These are phyloP conservation scores for Colletotrichum tofieldiae DNA, from an alignment of 2,329 filamentous ascomycete genomes.

Conservation along the genomic window DNA sequence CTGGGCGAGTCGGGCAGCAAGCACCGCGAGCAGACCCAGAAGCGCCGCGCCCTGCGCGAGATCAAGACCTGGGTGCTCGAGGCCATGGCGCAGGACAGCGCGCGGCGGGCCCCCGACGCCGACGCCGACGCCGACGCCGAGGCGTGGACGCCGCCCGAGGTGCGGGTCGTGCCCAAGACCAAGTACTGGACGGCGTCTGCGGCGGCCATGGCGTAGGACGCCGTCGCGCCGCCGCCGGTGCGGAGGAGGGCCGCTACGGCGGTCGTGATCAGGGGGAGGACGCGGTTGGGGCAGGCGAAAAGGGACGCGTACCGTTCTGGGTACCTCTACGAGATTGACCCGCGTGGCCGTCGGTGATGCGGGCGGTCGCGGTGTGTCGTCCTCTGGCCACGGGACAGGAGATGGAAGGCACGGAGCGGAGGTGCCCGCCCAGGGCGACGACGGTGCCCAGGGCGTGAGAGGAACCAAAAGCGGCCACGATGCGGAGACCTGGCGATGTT, in stretches of 20 bases:
- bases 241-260: too few relatives aligned
- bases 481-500: neutral
- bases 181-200: constrained; percentile 25
- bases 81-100: neutral
- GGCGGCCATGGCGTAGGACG: neutral
- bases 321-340: neutral
- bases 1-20: constrained; percentile 8
- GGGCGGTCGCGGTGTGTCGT: too few relatives aligned
- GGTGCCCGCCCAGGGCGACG: neutral
- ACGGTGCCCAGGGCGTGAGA: neutral
- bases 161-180: constrained; percentile 31
- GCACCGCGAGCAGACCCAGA: constrained; percentile 20
- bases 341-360: neutral
- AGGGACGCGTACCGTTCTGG: neutral
- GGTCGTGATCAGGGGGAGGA: neutral
- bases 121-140: too few relatives aligned
- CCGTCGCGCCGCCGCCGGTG: neutral
- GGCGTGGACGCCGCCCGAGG: constrained; percentile 4
- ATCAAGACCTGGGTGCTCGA: constrained; percentile 24
- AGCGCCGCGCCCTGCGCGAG: constrained; percentile 6
- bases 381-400: neutral
- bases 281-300: neutral
- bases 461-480: neutral
- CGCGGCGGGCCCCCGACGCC: neutral
- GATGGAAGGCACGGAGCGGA: neutral